These are phyloP conservation scores for Lentinula lateritia DNA, from an alignment of 768 basidiomycete species.

Conservation along the genomic window DNA sequence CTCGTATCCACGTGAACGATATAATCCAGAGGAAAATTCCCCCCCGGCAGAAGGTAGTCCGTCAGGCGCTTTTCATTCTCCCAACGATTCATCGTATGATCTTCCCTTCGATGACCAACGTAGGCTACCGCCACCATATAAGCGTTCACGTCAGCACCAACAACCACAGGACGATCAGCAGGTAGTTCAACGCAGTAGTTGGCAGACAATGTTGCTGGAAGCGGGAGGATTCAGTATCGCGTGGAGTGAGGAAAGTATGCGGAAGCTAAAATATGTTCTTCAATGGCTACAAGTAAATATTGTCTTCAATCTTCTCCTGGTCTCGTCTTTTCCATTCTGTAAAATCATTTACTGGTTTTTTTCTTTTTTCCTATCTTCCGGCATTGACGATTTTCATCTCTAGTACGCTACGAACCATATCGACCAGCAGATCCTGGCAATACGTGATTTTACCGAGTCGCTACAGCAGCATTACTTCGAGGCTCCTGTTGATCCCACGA, in stretches of 20 bases:
- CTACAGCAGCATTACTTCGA: constrained; percentile 33
- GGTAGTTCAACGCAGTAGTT: constrained; percentile 70
- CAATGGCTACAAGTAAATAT: constrained; percentile 77
- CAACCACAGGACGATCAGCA: constrained; percentile 21
- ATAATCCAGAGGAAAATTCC: background rate
- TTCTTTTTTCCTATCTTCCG: background rate
- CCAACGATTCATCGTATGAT: background rate
- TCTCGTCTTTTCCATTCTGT: background rate
- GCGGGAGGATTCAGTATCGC: constrained; percentile 78
- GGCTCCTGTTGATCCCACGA: constrained; percentile 31
- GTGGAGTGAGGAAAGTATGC: constrained; percentile 87
- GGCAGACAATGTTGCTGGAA: constrained; percentile 81
- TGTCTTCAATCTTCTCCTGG: background rate
- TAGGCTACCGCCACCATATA: background rate
- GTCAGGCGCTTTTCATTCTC: background rate
- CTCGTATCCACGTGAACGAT: background rate
- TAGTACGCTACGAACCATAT: constrained; percentile 87
- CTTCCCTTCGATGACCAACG: background rate
- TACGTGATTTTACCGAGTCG: constrained; percentile 78
- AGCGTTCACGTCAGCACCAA: background rate
- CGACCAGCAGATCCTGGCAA: constrained; percentile 78
- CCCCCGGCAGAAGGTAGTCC: background rate
- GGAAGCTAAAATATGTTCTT: constrained; percentile 77
- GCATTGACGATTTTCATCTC: background rate
- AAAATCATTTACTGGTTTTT: background rate